Percentiles rank a stretch among this genome's conserved stretches.
Conservation (phyloP, 371 early-diverging fungal genomes). For the Mucor indicus region DNA sequence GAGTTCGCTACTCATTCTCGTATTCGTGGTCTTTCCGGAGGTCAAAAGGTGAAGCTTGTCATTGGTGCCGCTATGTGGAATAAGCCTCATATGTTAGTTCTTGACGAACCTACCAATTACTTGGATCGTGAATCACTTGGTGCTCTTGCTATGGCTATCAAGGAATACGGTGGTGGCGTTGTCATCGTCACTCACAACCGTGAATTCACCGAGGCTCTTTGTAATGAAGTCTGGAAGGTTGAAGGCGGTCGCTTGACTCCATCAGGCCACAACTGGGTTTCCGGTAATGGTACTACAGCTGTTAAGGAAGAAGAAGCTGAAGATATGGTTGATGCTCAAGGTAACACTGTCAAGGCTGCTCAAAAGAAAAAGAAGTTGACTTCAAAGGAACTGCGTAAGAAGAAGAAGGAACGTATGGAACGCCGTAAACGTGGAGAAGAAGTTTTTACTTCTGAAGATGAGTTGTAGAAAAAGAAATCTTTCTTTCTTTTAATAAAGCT, state of each 20-base stretch:
- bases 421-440: conserved; percentile 58
- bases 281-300: conserved; percentile 39
- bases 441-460: conserved; percentile 48
- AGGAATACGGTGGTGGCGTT: conserved; percentile 72
- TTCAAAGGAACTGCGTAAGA: conserved; percentile 50
- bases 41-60: conserved; percentile 90
- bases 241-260: conserved; percentile 61
- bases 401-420: conserved; percentile 58
- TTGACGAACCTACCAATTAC: conserved; percentile 90
- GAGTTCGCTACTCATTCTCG: conserved; percentile 80
- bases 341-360: conserved; percentile 46
- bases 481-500: too few relatives aligned
- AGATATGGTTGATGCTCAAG: conserved; percentile 47
- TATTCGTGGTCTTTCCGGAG: conserved; percentile 86
- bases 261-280: conserved; percentile 53
- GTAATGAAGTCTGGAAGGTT: conserved; percentile 74
- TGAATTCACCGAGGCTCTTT: conserved; percentile 68
- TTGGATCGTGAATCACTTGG: conserved; percentile 77
- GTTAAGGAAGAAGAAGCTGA: conserved; percentile 38
- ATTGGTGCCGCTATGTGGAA: conserved; percentile 85
- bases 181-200: conserved; percentile 77
- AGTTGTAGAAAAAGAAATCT: too few relatives aligned
- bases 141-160: conserved; percentile 65
- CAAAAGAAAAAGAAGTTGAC: conserved; percentile 48
- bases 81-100: conserved; percentile 82